phyloP scores from a whole-genome alignment of 148 eudicot genomes.

The Arbutus unedo region DNA sequence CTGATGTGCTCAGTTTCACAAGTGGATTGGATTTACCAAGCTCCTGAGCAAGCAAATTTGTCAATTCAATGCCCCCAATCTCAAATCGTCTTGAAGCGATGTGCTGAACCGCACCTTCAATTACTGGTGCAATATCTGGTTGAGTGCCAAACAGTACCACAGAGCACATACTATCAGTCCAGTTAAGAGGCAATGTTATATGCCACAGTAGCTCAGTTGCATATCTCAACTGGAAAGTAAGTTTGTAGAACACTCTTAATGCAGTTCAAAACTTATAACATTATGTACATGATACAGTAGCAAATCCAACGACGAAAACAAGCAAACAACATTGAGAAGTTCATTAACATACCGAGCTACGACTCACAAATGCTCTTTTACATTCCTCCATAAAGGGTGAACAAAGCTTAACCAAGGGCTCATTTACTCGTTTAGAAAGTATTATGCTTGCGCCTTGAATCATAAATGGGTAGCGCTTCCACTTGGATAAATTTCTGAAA shows the following conservation, averaged over 20 bases:
- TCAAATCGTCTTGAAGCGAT: constrained; percentile 91
- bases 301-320: not conserved
- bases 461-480: not conserved
- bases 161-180: constrained; percentile 6
- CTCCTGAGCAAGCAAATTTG: constrained; percentile 69
- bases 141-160: not conserved
- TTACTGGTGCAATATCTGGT: constrained; percentile 97
- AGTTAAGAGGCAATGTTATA: not conserved
- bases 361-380: not conserved
- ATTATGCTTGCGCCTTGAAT: not conserved
- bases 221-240: not conserved
- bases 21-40: constrained; percentile 76
- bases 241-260: too few relatives aligned
- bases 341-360: not conserved
- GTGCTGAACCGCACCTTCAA: constrained; percentile 99
- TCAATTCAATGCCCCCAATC: constrained; percentile 87
- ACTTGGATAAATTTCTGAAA: not conserved
- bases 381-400: not conserved
- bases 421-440: not conserved
- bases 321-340: not conserved
- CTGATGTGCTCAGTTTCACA: constrained; percentile 55
- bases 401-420: not conserved
- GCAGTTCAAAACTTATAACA: not conserved
- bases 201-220: not conserved
- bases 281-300: not conserved